These are phyloP conservation scores for Malbranchea cinnamomea DNA, from an alignment of 2,329 filamentous ascomycete species.

Conservation along the genomic window DNA sequence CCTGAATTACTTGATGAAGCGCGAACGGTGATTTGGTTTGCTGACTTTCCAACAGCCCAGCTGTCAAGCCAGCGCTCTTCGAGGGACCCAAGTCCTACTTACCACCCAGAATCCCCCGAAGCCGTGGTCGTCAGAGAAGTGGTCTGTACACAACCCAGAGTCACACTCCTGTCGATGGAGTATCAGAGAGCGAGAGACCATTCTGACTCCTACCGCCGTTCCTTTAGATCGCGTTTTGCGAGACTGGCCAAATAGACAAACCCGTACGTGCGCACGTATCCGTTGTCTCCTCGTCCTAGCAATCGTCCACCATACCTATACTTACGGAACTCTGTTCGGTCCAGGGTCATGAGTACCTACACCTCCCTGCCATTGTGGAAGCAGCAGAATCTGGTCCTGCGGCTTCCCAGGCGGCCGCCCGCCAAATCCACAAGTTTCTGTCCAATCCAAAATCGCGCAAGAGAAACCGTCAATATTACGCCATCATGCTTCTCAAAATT, in stretches of 20 bases:
- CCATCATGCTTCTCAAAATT: conserved; percentile 88
- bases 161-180: neutral
- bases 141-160: conserved; percentile 15
- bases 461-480: conserved; percentile 79
- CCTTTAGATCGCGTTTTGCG: conserved; percentile 61
- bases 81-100: conserved; percentile 12
- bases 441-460: conserved; percentile 50
- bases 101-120: conserved; percentile 25
- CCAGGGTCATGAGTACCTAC: conserved; percentile 77
- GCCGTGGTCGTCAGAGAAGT: conserved; percentile 26
- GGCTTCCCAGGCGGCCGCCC: conserved; percentile 69
- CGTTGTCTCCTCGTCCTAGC: conserved; percentile 16
- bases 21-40: conserved; percentile 4
- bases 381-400: conserved; percentile 79
- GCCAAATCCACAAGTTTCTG: conserved; percentile 68
- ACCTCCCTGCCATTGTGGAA: conserved; percentile 87
- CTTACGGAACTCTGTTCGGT: conserved; percentile 4
- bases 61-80: conserved; percentile 6
- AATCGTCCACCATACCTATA: conserved; percentile 5
- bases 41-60: neutral
- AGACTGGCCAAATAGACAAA: conserved; percentile 47
- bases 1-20: no score
- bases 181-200: conserved; percentile 2
- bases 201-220: neutral
- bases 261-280: conserved; percentile 5